Evolutionary conservation across 257 asterid genomes (phyloP).

Genomic region (Paraleonurus japonicus): DNA sequence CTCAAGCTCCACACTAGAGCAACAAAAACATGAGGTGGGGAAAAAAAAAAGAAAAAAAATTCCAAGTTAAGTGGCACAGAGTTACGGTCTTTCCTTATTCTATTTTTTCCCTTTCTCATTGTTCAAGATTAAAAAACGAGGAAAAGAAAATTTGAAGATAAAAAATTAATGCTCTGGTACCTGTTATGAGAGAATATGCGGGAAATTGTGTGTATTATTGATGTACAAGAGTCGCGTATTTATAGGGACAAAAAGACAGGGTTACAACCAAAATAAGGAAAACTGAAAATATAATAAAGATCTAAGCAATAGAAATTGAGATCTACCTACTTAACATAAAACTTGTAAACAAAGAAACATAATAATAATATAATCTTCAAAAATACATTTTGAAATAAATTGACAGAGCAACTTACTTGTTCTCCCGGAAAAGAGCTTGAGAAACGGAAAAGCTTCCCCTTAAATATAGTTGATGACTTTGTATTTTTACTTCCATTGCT

Average conservation of each 20-base stretch:
- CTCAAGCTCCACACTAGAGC: not conserved
- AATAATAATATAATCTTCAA: not conserved
- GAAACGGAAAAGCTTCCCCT: slow-evolving; percentile 67
- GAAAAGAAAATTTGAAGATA: too few relatives aligned
- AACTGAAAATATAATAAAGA: not conserved
- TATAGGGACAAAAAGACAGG: not conserved
- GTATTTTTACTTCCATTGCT: slow-evolving; percentile 36
- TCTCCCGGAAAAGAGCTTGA: slow-evolving; percentile 78
- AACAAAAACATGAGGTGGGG: not conserved
- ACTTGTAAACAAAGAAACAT: not conserved
- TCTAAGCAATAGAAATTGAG: not conserved
- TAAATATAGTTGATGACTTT: slow-evolving; percentile 54
- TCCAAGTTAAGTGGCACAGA: too few relatives aligned
- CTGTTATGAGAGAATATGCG: not conserved
- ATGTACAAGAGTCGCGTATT: not conserved
- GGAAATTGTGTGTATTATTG: not conserved
- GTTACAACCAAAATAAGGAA: not conserved
- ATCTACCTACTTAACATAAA: not conserved
- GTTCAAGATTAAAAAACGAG: too few relatives aligned
- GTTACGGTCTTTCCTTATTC: too few relatives aligned
- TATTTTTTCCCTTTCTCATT: too few relatives aligned
- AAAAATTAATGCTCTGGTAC: not conserved
- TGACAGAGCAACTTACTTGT: slow-evolving; percentile 52
- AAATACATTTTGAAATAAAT: not conserved
- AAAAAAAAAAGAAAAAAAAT: too few relatives aligned